Percentiles rank a stretch among this genome's conserved stretches.
Conservation (phyloP, 352 stramenopile genomes). For the Globisporangium camurandrum region DNA sequence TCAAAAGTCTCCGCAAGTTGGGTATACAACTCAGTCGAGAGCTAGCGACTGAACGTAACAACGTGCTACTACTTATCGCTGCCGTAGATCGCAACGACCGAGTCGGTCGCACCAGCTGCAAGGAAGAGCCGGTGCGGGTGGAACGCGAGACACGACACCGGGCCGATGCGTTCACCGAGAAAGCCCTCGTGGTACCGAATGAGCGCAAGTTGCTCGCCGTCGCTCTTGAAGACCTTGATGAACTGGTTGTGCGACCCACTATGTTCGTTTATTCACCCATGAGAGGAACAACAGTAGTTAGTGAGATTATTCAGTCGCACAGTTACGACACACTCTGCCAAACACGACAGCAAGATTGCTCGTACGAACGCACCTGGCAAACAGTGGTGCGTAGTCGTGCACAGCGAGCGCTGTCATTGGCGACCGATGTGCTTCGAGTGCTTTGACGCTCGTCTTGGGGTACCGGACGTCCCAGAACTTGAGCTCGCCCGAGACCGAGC, state of each 20-base stretch:
- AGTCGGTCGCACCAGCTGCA: slow-evolving; percentile 93
- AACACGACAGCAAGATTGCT: too few relatives aligned
- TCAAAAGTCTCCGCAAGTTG: too few relatives aligned
- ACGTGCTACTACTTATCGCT: slow-evolving; percentile 78
- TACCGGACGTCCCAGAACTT: slow-evolving; percentile 97
- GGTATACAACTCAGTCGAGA: too few relatives aligned
- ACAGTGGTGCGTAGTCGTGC: slow-evolving; percentile 93
- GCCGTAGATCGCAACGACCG: slow-evolving; percentile 92
- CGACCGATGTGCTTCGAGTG: slow-evolving; percentile 86
- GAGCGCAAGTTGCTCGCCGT: slow-evolving; percentile 78
- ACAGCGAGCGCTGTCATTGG: slow-evolving; percentile 95
- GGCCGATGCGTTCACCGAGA: slow-evolving; percentile 94
- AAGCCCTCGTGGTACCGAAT: slow-evolving; percentile 96
- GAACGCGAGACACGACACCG: slow-evolving; percentile 95
- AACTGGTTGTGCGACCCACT: slow-evolving; percentile 98
- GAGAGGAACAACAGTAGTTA: slow-evolving; percentile 2
- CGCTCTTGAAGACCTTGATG: slow-evolving; percentile 95
- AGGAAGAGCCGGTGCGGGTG: slow-evolving; percentile 94
- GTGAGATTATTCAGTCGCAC: not conserved
- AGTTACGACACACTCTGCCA: too few relatives aligned
- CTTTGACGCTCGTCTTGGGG: slow-evolving; percentile 70
- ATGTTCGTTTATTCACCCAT: slow-evolving; percentile 1
- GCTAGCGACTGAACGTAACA: too few relatives aligned
- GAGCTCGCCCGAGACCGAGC: slow-evolving; percentile 91
- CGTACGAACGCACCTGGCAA: slow-evolving; percentile 77